Evolutionary conservation across 208 protist genomes (phyloP).

Genomic region (Vickermania ingenoplastis): DNA sequence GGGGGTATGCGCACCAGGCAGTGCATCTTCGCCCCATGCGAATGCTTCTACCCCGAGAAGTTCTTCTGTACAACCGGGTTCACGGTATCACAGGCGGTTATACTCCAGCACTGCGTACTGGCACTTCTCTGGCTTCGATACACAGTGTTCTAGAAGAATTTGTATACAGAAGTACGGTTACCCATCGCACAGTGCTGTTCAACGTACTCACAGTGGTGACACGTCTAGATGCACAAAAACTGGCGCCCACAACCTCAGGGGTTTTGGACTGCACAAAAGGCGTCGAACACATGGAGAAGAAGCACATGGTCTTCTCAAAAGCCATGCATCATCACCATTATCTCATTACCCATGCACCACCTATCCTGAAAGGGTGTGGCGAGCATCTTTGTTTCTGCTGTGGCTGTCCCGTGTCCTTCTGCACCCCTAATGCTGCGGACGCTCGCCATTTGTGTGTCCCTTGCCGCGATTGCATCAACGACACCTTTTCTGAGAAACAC

Average conservation of each 20-base stretch:
- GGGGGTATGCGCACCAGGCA: slow-evolving; percentile 23
- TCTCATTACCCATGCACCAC: neutral
- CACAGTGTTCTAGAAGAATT: slow-evolving; percentile 59
- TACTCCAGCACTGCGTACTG: slow-evolving; percentile 44
- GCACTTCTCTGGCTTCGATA: slow-evolving; percentile 33
- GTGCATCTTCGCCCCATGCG: slow-evolving; percentile 60
- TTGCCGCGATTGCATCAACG: neutral
- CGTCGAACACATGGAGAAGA: neutral
- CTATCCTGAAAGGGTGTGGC: too few species aligned
- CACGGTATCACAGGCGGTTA: slow-evolving; percentile 32
- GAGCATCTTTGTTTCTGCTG: too few species aligned
- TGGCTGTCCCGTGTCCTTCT: too few species aligned
- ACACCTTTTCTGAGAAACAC: slow-evolving; percentile 1
- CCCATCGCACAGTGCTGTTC: slow-evolving; percentile 65
- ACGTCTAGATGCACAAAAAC: neutral
- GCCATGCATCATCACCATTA: neutral
- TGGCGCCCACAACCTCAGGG: neutral
- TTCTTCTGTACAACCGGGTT: slow-evolving; percentile 44
- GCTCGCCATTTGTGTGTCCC: neutral
- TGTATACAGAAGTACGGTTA: slow-evolving; percentile 27
- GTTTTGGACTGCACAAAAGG: neutral
- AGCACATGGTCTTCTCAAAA: neutral
- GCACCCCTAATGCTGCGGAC: too few species aligned
- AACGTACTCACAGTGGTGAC: slow-evolving; percentile 60
- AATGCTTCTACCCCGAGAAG: slow-evolving; percentile 49